Percentiles rank a stretch among this genome's conserved stretches.
These are phyloP conservation scores for Polymyxa betae DNA, from an alignment of 208 protist species.

Conservation along the genomic window DNA sequence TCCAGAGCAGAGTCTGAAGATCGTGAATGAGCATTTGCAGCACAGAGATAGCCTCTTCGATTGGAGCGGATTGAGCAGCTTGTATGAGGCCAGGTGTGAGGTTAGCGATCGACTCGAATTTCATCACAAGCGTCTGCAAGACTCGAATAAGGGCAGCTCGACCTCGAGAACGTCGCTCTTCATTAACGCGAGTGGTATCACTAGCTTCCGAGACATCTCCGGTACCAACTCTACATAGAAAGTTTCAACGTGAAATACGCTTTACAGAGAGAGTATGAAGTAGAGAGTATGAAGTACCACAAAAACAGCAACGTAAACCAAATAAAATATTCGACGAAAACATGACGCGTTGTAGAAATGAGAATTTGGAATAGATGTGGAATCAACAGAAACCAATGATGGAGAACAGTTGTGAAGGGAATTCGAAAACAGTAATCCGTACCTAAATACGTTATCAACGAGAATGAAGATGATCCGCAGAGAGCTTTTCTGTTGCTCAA, in stretches of 20 bases:
- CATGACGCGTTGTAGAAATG: too few species aligned
- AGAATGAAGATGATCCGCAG: slow-evolving; percentile 79
- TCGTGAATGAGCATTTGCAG: slow-evolving; percentile 76
- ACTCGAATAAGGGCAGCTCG: background rate
- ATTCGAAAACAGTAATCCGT: background rate
- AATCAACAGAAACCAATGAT: background rate
- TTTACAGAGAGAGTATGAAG: too few species aligned
- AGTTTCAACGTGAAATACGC: too few species aligned
- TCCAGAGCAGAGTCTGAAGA: slow-evolving; percentile 79
- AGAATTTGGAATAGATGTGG: background rate
- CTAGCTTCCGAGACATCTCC: too few species aligned
- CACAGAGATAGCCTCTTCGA: slow-evolving; percentile 48
- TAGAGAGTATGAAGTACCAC: too few species aligned
- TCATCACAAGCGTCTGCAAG: slow-evolving; percentile 23
- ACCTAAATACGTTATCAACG: slow-evolving; percentile 75
- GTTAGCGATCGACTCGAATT: slow-evolving; percentile 10
- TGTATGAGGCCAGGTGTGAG: background rate
- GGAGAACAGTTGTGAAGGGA: background rate
- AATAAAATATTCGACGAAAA: too few species aligned
- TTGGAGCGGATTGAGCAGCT: background rate
- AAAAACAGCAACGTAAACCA: background rate
- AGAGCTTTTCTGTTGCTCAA: slow-evolving; percentile 77
- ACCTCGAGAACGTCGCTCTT: slow-evolving; percentile 1
- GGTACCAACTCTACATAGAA: too few species aligned
- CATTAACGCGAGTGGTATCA: slow-evolving; percentile 55